Evolutionary conservation across 2,329 filamentous ascomycete species (phyloP), one percentile per base, ranked within the genome.

Genomic region (Xylariaceae sp.): DNA sequence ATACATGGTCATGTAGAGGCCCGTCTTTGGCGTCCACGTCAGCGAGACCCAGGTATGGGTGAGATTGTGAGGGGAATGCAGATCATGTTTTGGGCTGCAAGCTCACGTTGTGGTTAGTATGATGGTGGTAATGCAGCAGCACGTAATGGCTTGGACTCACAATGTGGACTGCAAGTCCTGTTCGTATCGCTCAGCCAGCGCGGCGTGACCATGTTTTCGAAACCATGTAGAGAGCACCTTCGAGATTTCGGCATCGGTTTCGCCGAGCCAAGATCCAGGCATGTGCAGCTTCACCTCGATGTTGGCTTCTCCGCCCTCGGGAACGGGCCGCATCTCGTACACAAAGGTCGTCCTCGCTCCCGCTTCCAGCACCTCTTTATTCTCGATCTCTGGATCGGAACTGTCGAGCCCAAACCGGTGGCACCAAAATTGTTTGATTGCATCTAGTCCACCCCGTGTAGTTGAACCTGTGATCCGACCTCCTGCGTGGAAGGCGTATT

Each of bases 1-100:
- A 16, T 60, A 60, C 57, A 53, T 60, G 5, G 57, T 56, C 57
- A 60, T 60, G 36, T 60, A 60, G 21, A 56, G 34, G 1, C 57
- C 57, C 1, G 57, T 56, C 43, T 56, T 56, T 16, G 7, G 26
- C 16, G 57, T 56, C 6, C 26, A 44, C 4, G 57, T 56, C 24
- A 60, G 8, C 2, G 57, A 60, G 28, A 60, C 17, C 8, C n/a
- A 60, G 12, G 57, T 60, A 28, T 60, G 57, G 2, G 52, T 60
- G 28, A 39, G 34, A 3, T n/a, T 14, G n/a, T n/a, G n/a, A 39
- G n/a, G 2, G 11, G 33, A 8, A n/a, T 8, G 14, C 5, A 58
- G 8, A 31, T 44, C 21, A 23, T 53, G 48, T 21, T 44, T 53
- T n/a, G 55, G 55, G 19, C 55, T 58, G n/a, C 39, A n/a, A 24